Base-by-base conservation (phyloP, 345 rosid genomes). In the Trapa bicornis region DNA sequence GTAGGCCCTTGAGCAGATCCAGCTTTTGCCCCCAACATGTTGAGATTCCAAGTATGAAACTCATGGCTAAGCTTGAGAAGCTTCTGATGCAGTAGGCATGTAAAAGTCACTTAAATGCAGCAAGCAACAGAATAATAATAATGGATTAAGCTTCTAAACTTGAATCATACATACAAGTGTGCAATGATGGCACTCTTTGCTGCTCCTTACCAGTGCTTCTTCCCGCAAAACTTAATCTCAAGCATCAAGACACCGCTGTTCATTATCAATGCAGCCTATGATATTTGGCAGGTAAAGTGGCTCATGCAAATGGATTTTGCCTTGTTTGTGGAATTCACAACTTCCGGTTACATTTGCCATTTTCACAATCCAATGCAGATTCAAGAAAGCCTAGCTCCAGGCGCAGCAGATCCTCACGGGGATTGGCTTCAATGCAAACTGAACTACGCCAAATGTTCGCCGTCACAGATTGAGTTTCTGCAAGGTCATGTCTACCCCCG, bases 251-350 rank as follows among this genome's bases (percentile, higher is more conserved):
- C 97, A 35, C 97, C 97, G 0, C 74, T 94, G 10, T 91, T 94
- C 73, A 72, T 91, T 72, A 78, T 94, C 72, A 89, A 91, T 53
- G 84, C 97, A 68, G 99, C 97, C 4, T 94, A 94, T 50, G 99
- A 94, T 84, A 68, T 86, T 17, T 94, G 99, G 99, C 99, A 94
- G 99, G 99, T 94, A 80, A 69, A 22, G 29, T 70, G 3, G 63
- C 68, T 43, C 47, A 39, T 70, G 42, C 9, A 12, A 57, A 29
- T 57, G 12, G 6, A n/a, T 54, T 9, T 6, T 54, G 29, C 29
- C 29, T 22, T n/a, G 60, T 57, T 2, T 9, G 32, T 10, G 0
- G 35, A 57, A 22, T 22, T 22, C 29, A 22, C 29, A 22, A 22
- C 29, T 22, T 22, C 29, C 29, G 29, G 29, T 22, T 22, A 7